Percentiles rank a stretch among this genome's conserved stretches.
Evolutionary conservation across 1,139 yeast genomes (phyloP).

Genomic region (Pichia sp.): DNA sequence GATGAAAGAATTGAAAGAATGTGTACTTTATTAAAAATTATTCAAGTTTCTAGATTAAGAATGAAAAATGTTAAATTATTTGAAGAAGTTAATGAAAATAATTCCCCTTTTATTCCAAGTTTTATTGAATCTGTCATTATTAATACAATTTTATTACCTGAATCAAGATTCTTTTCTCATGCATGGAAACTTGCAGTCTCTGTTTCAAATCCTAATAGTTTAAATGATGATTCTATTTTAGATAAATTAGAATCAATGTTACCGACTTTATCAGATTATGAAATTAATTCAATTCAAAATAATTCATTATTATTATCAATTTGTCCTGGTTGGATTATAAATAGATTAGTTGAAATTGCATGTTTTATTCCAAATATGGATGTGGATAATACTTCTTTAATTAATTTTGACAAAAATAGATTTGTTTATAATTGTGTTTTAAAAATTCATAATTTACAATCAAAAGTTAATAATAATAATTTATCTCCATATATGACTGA

Average conservation of each 20-base stretch:
- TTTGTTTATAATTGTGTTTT: conserved; percentile 53
- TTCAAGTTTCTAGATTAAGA: conserved; percentile 61
- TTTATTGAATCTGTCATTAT: conserved; percentile 77
- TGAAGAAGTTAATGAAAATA: conserved; percentile 24
- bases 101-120: conserved; percentile 65
- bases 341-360: conserved; percentile 56
- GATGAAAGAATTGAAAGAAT: conserved; percentile 66
- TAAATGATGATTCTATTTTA: conserved; percentile 9
- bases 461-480: conserved; percentile 15
- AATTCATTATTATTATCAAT: conserved; percentile 47
- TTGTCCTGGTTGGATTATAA: conserved; percentile 76
- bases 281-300: conserved; percentile 3
- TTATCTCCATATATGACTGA: conserved; percentile 16
- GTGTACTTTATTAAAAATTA: conserved; percentile 60
- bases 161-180: conserved; percentile 60
- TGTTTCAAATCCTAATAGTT: conserved; percentile 3
- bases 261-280: conserved; percentile 10
- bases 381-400: conserved; percentile 48
- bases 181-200: conserved; percentile 61
- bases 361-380: conserved; percentile 65
- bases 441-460: conserved; percentile 39
- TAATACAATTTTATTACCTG: conserved; percentile 75
- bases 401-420: conserved; percentile 65
- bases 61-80: conserved; percentile 62
- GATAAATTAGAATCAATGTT: conserved; percentile 16